These are phyloP conservation scores for Rhizomucor pusillus DNA, from an alignment of 371 early-diverging fungal species.

Conservation along the genomic window DNA sequence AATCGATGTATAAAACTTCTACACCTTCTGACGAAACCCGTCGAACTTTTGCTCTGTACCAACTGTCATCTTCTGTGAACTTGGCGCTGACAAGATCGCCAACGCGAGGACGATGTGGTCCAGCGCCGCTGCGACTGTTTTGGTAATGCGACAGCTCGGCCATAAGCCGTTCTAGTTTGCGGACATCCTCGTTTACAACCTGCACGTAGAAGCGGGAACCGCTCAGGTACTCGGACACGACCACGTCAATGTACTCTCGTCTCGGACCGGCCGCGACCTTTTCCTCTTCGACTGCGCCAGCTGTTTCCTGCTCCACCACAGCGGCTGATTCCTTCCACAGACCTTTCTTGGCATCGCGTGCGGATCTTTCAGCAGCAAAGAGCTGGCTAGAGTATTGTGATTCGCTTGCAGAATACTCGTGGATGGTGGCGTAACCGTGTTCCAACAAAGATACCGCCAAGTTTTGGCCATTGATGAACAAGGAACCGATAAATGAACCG, in stretches of 20 bases:
- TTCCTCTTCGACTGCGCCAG: conserved; percentile 24
- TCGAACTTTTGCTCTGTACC: conserved; percentile 89
- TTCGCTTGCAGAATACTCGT: conserved; percentile 84
- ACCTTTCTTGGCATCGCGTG: conserved; percentile 65
- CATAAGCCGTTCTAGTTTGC: conserved; percentile 83
- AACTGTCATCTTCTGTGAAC: conserved; percentile 84
- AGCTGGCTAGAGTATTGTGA: conserved; percentile 66
- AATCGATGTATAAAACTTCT: conserved; percentile 86
- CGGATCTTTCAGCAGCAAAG: conserved; percentile 77
- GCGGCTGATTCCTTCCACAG: conserved; percentile 42
- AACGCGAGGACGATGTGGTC: conserved; percentile 57
- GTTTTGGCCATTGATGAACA: conserved; percentile 72
- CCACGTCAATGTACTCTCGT: conserved; percentile 76
- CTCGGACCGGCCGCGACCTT: conserved; percentile 38
- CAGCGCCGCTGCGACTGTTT: conserved; percentile 21
- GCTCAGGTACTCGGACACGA: conserved; percentile 80
- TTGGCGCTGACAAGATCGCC: conserved; percentile 79
- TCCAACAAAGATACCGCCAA: conserved; percentile 68
- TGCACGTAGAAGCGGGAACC: conserved; percentile 78
- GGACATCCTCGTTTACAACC: conserved; percentile 67
- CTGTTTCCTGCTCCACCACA: conserved; percentile 28
- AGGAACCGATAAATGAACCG: conserved; percentile 86
- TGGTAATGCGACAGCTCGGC: conserved; percentile 70
- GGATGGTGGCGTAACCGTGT: conserved; percentile 79
- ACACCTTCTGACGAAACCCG: conserved; percentile 63